Evolutionary conservation across 2,329 filamentous ascomycete species (phyloP).

Genomic region (Scedosporium aurantiacum): DNA sequence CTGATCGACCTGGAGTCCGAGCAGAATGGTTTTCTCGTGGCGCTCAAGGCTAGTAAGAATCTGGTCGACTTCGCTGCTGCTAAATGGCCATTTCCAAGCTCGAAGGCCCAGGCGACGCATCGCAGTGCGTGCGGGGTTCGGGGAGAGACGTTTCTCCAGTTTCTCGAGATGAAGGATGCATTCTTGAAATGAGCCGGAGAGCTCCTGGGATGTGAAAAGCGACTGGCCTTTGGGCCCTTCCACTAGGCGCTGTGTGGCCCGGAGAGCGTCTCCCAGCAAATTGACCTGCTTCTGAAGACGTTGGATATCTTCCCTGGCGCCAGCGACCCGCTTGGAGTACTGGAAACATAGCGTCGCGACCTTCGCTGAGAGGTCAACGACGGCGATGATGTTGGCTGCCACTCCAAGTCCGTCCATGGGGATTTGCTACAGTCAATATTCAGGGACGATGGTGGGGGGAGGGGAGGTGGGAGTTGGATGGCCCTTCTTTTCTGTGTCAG

Average conservation of each 20-base stretch:
- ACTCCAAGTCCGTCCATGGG: constrained; percentile 19
- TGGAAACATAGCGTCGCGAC: constrained; percentile 21
- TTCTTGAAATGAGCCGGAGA: not conserved
- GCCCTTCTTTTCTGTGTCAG: too few species aligned
- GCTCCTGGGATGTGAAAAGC: not conserved
- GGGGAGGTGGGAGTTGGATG: too few species aligned
- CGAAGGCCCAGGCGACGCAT: constrained; percentile 21
- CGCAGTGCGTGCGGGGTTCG: constrained; percentile 12
- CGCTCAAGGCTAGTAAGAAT: constrained; percentile 8
- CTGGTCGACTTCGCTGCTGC: constrained; percentile 21
- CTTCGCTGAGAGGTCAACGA: constrained; percentile 26
- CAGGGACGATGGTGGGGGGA: too few species aligned
- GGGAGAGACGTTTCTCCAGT: not conserved
- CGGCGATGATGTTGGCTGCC: constrained; percentile 24
- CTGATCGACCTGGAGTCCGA: not conserved
- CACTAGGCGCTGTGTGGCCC: too few species aligned
- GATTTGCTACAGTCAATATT: too few species aligned
- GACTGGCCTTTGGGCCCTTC: not conserved
- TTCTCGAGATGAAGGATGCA: not conserved
- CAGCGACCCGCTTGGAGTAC: constrained; percentile 16
- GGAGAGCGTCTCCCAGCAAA: not conserved
- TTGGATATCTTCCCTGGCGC: not conserved
- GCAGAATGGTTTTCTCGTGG: not conserved
- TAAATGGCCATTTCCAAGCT: constrained; percentile 27
- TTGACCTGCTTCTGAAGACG: not conserved